Evolutionary conservation across 2,329 filamentous ascomycete species (phyloP), one percentile per base, ranked within the genome.

Genomic region (Pseudogymnoascus sp.): DNA sequence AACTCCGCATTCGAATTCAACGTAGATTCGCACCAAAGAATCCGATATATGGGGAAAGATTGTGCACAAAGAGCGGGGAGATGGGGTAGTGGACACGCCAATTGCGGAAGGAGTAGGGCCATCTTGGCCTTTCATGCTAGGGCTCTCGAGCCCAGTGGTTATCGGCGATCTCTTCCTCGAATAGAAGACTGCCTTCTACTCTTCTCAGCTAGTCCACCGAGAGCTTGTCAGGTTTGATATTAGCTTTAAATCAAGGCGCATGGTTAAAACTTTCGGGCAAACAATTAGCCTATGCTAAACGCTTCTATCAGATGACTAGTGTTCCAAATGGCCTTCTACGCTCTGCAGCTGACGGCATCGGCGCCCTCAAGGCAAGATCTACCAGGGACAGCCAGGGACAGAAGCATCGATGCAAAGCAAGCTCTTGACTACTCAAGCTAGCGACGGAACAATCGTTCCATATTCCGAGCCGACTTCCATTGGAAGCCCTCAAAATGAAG

Each of bases 181-280:
- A 54, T 33, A 33, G 25, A 18, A 54, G 7, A 54, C 47, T 8
- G 47, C 47, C n/a, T 33, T 54, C 9, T 54, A n/a, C 47, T 33
- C n/a, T 33, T 54, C 47, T 54, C 47, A 33, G 20, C 47, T 18
- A 12, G 47, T 12, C 47, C 25, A 54, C 25, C n/a, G n/a, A 54
- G 47, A 54, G 25, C 47, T 33, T 54, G 47, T 54, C 47, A 33
- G 47, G 47, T 54, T 54, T 54, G 47, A 54, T 54, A 54, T 33
- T 54, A 28, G 47, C n/a, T 54, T 33, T 33, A 54, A 54, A 18
- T 54, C 25, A 33, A 54, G 25, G 47, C 9, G 2, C 28, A 33
- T 11, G 28, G 47, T n/a, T 33, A 54, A 54, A 54, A 54, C n/a
- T 3, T 54, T 54, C 47, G 47, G 47, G 47, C 47, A 54, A 54